Conservation (phyloP, 2,329 filamentous ascomycete species). For the Sarocladiaceae sp. region DNA sequence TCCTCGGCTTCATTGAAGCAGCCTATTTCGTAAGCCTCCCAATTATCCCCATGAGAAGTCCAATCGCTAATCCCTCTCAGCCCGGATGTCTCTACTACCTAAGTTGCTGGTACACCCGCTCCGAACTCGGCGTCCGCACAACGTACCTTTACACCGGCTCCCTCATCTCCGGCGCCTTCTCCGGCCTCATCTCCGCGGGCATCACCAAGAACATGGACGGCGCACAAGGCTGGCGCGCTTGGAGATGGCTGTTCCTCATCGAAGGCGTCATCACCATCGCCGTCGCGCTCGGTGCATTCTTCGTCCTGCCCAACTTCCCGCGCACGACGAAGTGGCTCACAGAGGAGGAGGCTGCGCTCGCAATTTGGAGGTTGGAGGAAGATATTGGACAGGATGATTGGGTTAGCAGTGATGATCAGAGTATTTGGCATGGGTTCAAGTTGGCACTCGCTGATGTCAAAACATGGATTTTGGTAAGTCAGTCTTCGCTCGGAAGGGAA, state of each 20-base stretch:
- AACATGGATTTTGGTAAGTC: conserved; percentile 51
- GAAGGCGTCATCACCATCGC: conserved; percentile 63
- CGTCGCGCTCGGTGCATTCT: conserved; percentile 53
- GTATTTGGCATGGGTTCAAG: conserved; percentile 48
- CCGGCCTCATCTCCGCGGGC: conserved; percentile 59
- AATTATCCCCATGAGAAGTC: too few species aligned
- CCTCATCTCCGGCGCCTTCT: conserved; percentile 68
- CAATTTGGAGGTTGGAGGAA: conserved; percentile 57
- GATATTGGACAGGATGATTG: conserved; percentile 64
- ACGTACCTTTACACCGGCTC: conserved; percentile 65
- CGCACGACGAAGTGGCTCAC: conserved; percentile 37
- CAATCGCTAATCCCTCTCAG: conserved; percentile 14
- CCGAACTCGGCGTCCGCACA: conserved; percentile 62
- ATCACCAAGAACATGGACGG: conserved; percentile 64
- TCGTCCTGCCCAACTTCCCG: conserved; percentile 43
- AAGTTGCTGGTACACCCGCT: conserved; percentile 64
- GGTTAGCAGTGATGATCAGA: conserved; percentile 51
- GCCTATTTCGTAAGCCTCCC: conserved; percentile 35
- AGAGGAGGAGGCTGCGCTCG: conserved; percentile 49
- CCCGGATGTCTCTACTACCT: conserved; percentile 62
- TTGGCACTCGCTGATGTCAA: conserved; percentile 55
- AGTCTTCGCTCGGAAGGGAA: neutral
- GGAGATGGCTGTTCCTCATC: conserved; percentile 54
- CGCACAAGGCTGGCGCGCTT: conserved; percentile 53
- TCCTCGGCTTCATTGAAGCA: conserved; percentile 33